Evolutionary conservation across 2,329 filamentous ascomycete species (phyloP).

Genomic region (Talaromyces rugulosus): DNA sequence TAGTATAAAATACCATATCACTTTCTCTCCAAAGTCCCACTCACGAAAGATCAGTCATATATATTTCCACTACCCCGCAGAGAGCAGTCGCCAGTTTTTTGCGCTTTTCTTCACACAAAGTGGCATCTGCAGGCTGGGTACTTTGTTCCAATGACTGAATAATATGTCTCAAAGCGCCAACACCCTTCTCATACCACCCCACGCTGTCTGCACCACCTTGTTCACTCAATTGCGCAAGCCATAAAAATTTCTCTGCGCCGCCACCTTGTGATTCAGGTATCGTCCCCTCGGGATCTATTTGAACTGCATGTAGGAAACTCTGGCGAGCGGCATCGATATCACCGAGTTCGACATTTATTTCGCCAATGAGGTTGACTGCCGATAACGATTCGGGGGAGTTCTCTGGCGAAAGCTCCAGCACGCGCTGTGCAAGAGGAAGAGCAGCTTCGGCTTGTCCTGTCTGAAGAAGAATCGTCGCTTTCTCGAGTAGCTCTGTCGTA

Average conservation of each 20-base stretch:
- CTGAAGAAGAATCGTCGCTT: conserved; percentile 55
- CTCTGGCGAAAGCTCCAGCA: conserved; percentile 38
- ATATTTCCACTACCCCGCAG: conserved; percentile 91
- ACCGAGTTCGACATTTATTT: conserved; percentile 77
- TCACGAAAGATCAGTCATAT: conserved; percentile 95
- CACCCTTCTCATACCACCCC: conserved; percentile 60
- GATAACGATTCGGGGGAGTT: conserved; percentile 42
- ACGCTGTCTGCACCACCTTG: conserved; percentile 59
- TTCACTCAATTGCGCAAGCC: conserved; percentile 82
- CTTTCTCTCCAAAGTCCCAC: conserved; percentile 58
- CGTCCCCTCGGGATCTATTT: conserved; percentile 70
- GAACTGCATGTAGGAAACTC: conserved; percentile 69
- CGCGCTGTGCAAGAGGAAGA: conserved; percentile 51
- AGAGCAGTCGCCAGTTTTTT: conserved; percentile 83
- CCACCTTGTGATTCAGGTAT: conserved; percentile 69
- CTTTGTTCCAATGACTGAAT: conserved; percentile 61
- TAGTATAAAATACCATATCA: neutral
- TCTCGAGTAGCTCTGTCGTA: conserved; percentile 52
- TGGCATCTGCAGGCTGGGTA: conserved; percentile 30
- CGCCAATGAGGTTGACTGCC: conserved; percentile 71
- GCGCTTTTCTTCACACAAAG: conserved; percentile 64
- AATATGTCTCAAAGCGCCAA: conserved; percentile 65
- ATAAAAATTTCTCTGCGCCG: conserved; percentile 89
- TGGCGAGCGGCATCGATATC: conserved; percentile 70
- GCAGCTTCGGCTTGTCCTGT: conserved; percentile 57